Conservation (phyloP, 306 rosid genomes). For the Vachellia pachyceras region DNA sequence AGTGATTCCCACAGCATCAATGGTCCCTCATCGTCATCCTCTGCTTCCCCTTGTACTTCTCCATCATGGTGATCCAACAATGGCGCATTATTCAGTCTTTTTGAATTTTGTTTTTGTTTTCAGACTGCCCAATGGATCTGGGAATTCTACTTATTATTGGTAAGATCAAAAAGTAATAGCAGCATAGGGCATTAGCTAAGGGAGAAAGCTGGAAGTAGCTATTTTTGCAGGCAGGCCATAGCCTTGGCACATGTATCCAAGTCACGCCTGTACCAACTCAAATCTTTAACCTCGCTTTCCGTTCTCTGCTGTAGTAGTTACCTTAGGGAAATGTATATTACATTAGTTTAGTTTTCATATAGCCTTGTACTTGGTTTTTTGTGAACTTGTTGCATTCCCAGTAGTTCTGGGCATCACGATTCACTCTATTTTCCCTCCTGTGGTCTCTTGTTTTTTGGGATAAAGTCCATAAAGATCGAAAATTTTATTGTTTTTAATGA, state of each 20-base stretch:
- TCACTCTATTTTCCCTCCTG: background rate
- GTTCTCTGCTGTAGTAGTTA: slow-evolving; percentile 12
- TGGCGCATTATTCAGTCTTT: slow-evolving; percentile 22
- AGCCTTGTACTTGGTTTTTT: slow-evolving; percentile 38
- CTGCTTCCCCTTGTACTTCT: slow-evolving; percentile 78
- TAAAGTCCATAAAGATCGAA: background rate
- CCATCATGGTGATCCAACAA: slow-evolving; percentile 78
- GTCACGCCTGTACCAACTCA: slow-evolving; percentile 43
- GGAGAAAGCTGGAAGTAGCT: slow-evolving; percentile 30
- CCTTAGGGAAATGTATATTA: slow-evolving; percentile 33
- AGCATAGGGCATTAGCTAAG: slow-evolving; percentile 14
- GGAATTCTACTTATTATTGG: background rate
- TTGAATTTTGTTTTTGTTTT: background rate
- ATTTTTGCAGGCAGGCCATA: slow-evolving; percentile 59
- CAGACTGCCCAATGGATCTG: slow-evolving; percentile 29
- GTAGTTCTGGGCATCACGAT: background rate
- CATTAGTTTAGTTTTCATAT: slow-evolving; percentile 28
- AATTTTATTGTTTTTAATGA: background rate
- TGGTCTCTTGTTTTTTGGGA: slow-evolving; percentile 30
- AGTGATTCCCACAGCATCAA: slow-evolving; percentile 72
- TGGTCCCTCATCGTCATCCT: slow-evolving; percentile 72
- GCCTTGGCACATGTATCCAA: slow-evolving; percentile 50
- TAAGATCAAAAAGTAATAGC: no score
- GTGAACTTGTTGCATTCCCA: slow-evolving; percentile 24
- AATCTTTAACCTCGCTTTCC: slow-evolving; percentile 19